Conservation (phyloP, 768 basidiomycete species). For the Hypsizygus marmoreus region DNA sequence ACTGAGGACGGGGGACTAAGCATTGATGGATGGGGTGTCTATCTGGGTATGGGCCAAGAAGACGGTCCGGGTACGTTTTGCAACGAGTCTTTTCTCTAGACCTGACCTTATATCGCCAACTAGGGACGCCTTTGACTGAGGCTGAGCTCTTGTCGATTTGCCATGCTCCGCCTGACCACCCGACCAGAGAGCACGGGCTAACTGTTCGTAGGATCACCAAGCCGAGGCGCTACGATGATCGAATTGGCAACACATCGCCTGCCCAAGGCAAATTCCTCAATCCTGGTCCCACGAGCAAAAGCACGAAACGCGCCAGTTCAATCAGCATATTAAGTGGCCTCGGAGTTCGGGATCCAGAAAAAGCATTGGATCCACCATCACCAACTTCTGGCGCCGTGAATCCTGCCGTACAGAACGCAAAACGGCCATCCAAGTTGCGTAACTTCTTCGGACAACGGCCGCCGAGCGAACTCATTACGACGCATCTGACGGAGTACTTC, state of each 20-base stretch:
- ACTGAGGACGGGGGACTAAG: conserved; percentile 74
- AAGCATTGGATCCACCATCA: conserved; percentile 61
- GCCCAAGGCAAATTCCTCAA: conserved; percentile 23
- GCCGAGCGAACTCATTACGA: conserved; percentile 95
- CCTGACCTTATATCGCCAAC: background rate
- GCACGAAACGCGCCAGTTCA: conserved; percentile 89
- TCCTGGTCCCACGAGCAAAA: conserved; percentile 38
- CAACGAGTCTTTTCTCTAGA: conserved; percentile 1
- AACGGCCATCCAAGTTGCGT: conserved; percentile 72
- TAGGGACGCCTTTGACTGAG: conserved; percentile 79
- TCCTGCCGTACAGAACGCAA: conserved; percentile 40
- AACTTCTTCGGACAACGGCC: conserved; percentile 99
- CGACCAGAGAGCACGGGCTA: conserved; percentile 77
- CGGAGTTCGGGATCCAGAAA: conserved; percentile 82
- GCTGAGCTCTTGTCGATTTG: conserved; percentile 82
- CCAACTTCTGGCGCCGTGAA: conserved; percentile 40
- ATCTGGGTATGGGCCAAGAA: conserved; percentile 60
- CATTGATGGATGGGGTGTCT: conserved; percentile 91
- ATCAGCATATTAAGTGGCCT: conserved; percentile 93
- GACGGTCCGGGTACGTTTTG: conserved; percentile 52
- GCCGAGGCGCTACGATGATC: conserved; percentile 44
- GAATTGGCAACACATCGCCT: conserved; percentile 38
- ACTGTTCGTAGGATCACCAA: conserved; percentile 62
- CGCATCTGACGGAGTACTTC: conserved; percentile 93
- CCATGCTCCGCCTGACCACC: conserved; percentile 76